Percentiles rank a stretch among this genome's conserved stretches.
phyloP scores from a whole-genome alignment of 2,329 filamentous ascomycete genomes.

The Neodidymelliopsis sp. region DNA sequence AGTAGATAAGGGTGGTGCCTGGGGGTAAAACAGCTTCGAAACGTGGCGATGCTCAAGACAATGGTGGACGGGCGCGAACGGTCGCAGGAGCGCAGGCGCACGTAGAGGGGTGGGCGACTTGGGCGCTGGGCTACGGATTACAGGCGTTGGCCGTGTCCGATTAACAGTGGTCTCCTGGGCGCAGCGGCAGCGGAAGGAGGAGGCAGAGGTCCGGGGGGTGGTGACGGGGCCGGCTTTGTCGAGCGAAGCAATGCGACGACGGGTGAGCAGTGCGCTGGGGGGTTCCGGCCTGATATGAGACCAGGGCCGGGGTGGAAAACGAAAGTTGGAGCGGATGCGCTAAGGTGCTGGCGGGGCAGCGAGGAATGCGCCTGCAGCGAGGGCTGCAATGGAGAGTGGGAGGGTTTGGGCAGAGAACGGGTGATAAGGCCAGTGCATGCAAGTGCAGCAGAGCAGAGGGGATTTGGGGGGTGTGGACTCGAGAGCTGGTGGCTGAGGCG shows the following conservation, averaged over 20 bases:
- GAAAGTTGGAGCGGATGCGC: constrained; percentile 30
- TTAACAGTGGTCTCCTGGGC: constrained; percentile 10
- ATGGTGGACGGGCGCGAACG: constrained; percentile 8
- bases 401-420: constrained; percentile 26
- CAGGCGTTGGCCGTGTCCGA: constrained; percentile 16
- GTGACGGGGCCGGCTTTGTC: constrained; percentile 15
- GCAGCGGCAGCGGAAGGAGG: constrained; percentile 20
- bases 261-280: constrained; percentile 13
- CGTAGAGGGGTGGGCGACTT: constrained; percentile 32
- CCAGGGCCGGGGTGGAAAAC: constrained; percentile 18
- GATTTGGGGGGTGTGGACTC: constrained; percentile 37
- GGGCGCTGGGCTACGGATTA: constrained; percentile 28
- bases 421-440: constrained; percentile 37
- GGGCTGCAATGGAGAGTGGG: constrained; percentile 26
- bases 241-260: constrained; percentile 24
- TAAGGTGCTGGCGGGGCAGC: constrained; percentile 27
- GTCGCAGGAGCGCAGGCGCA: constrained; percentile 12
- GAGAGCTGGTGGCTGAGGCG: constrained; percentile 23
- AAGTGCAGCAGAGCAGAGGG: constrained; percentile 22
- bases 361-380: constrained; percentile 39
- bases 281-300: constrained; percentile 34
- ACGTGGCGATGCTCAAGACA: constrained; percentile 40
- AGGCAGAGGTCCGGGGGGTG: constrained; percentile 23
- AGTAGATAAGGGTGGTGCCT: constrained; percentile 21
- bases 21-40: constrained; percentile 47